Conservation (phyloP, 345 rosid genomes). For the Alliaria petiolata region DNA sequence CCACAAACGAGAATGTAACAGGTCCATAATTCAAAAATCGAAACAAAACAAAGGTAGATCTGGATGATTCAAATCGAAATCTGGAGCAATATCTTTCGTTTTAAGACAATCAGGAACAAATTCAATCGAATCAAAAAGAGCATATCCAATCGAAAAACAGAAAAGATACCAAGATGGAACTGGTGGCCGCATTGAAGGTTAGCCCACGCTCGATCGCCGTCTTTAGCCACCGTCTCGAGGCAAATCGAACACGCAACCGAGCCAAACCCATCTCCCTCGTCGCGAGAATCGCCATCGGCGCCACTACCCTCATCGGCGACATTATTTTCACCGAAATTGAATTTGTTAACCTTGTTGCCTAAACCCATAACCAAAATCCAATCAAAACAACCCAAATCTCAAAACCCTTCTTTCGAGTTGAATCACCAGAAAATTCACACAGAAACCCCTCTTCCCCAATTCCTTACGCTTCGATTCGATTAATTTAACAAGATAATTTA, state of each 20-base stretch:
- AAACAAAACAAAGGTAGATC: constrained; percentile 13
- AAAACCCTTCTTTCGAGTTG: constrained; percentile 23
- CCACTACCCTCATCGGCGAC: constrained; percentile 49
- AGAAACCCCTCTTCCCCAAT: not conserved
- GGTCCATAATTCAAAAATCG: not conserved
- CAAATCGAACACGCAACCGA: constrained; percentile 94
- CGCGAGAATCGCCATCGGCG: constrained; percentile 42
- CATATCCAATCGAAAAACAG: constrained; percentile 3
- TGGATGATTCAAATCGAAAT: constrained; percentile 8
- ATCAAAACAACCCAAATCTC: constrained; percentile 24
- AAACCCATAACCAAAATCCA: constrained; percentile 60
- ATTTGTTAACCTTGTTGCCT: constrained; percentile 43
- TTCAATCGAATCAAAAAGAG: not conserved
- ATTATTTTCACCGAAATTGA: constrained; percentile 38
- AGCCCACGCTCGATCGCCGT: constrained; percentile 94
- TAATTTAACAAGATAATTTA: not conserved
- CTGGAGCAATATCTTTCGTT: not conserved
- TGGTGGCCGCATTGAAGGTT: constrained; percentile 96
- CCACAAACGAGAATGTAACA: constrained; percentile 8
- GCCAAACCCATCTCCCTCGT: constrained; percentile 45
- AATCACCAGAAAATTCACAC: constrained; percentile 3
- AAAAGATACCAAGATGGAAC: constrained; percentile 71
- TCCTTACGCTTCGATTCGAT: constrained; percentile 2
- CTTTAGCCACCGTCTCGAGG: constrained; percentile 67
- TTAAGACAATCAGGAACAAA: not conserved